Conservation (phyloP, 768 basidiomycete genomes). For the Sporobolomyces phaffii region DNA sequence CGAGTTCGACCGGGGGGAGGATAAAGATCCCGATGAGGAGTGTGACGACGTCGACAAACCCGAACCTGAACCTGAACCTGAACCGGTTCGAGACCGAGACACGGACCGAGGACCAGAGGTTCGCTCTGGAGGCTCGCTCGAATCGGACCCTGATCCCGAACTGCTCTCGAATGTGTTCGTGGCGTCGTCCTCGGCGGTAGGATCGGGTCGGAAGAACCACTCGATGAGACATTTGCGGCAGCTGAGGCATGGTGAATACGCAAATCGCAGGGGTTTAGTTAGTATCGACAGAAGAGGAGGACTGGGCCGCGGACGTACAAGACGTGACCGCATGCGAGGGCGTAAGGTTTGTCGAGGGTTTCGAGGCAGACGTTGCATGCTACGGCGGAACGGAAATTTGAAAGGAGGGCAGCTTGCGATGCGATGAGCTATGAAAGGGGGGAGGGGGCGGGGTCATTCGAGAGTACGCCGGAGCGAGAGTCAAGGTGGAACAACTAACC, state of each 20-base stretch:
- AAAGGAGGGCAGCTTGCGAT: slow-evolving; percentile 18
- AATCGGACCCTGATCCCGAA: not conserved
- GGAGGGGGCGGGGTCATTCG: not conserved
- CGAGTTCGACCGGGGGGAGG: not conserved
- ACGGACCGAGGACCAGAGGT: too few species aligned
- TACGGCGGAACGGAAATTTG: slow-evolving; percentile 16
- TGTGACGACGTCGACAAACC: not conserved
- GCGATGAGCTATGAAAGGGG: slow-evolving; percentile 4
- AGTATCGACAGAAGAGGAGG: not conserved
- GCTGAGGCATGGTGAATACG: slow-evolving; percentile 6
- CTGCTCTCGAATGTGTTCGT: too few species aligned
- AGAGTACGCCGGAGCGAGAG: not conserved
- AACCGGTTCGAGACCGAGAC: not conserved
- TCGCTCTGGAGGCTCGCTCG: too few species aligned
- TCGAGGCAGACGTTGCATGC: slow-evolving; percentile 37
- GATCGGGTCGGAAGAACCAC: slow-evolving; percentile 37
- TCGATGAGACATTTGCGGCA: slow-evolving; percentile 36
- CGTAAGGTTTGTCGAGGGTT: slow-evolving; percentile 28
- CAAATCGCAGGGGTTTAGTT: not conserved
- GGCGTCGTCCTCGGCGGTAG: not conserved
- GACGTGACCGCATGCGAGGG: slow-evolving; percentile 38
- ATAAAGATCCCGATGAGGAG: not conserved
- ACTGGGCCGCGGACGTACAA: slow-evolving; percentile 8
- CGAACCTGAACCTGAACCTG: not conserved
- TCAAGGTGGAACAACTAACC: not conserved